phyloP scores from a whole-genome alignment of 192 early-diverging fungal species.

The Phycomyces blakesleeanus region DNA sequence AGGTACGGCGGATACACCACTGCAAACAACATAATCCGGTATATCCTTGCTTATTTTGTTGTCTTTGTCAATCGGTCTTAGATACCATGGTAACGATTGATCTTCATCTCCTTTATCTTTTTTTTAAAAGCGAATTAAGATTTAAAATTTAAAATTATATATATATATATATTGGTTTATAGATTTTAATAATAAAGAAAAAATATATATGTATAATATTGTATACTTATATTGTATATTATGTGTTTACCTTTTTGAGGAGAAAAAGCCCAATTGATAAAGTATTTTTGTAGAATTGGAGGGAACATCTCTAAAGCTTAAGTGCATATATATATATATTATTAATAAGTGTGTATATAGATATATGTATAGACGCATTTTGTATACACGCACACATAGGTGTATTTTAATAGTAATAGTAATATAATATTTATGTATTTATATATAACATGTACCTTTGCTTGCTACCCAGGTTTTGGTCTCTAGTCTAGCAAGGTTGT shows the following conservation, averaged over 20 bases:
- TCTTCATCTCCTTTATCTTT: neutral
- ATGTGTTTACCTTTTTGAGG: neutral
- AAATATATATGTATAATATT: too few species aligned
- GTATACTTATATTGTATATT: too few species aligned
- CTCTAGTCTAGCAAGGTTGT: neutral
- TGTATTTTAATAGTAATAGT: neutral
- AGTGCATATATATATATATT: neutral
- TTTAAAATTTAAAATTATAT: too few species aligned
- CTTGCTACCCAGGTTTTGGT: constrained; percentile 9
- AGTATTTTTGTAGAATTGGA: constrained; percentile 22
- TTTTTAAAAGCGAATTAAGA: too few species aligned
- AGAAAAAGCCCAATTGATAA: constrained; percentile 2
- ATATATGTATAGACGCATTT: neutral
- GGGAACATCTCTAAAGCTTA: constrained; percentile 22
- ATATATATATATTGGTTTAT: too few species aligned
- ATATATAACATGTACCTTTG: constrained; percentile 6
- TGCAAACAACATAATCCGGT: constrained; percentile 21
- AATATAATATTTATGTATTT: neutral
- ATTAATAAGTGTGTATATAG: neutral
- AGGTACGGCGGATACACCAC: constrained; percentile 24
- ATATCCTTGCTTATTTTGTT: neutral
- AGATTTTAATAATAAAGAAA: too few species aligned
- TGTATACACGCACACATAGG: neutral
- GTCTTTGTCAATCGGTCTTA: constrained; percentile 7
- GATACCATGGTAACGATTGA: constrained; percentile 16